Evolutionary conservation across 805 yeast species (phyloP), one percentile per base, ranked within the genome.

Genomic region (Saturnispora saitoi): DNA sequence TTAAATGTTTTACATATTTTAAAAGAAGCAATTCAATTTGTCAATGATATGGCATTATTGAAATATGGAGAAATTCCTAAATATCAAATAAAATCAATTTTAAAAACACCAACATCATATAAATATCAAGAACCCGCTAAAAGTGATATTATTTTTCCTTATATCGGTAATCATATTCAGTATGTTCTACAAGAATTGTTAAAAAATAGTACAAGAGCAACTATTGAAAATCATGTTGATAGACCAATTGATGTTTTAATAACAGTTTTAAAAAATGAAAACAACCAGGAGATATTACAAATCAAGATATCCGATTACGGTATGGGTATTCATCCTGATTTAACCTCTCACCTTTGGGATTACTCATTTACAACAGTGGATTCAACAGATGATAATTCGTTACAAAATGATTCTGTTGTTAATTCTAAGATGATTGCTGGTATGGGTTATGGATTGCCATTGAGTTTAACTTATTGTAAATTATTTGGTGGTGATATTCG

Each of bases 371-470:
- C 95, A 1, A 87, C 96, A 0, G 89, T 81, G 43, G 60, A 71
- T 0, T 12, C 29, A 12, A 40, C 45, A 1, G 37, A 42, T 11
- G 28, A 32, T 4, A 63, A 65, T 4, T 44, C 47, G 8, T 24
- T 9, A 24, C 28, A 24, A 24, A 24, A 24, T n/a, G n/a, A n/a
- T 10, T 52, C 50, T 1, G 70, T 72, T 19, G 75, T 76, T 57
- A 80, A 86, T 0, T 65, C 81, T 48, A 76, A 76, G 57, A 70
- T 75, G 8, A 79, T 91, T 32, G 96, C 97, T 0, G 99, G 99
- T 0, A 85, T 93, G 86, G 98, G 98, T 0, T 91, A 88, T 61
- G 99, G 99, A 0, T 66, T 91, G 48, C 98, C 98, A 6, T 69
- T 91, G 53, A 85, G 90, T 51, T 70, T 78, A 56, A 83, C 87